Evolutionary conservation across 106 monocot species (phyloP).

Genomic region (Acorus calamus): DNA sequence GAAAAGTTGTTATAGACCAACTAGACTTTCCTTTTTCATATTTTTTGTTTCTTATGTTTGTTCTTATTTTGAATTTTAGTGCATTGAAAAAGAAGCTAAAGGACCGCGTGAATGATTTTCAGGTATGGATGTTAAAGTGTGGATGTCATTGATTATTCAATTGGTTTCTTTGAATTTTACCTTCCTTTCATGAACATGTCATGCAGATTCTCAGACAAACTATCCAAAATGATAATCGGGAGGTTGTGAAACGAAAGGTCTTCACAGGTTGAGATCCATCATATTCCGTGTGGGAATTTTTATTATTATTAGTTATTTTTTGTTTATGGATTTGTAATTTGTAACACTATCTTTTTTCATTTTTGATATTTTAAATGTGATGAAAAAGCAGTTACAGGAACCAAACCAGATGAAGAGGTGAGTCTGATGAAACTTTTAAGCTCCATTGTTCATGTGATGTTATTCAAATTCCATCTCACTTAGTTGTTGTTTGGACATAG

Average conservation of each 20-base stretch:
- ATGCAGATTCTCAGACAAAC: conserved; percentile 46
- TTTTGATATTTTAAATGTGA: too few species aligned
- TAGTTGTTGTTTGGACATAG: conserved; percentile 8
- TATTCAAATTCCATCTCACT: not conserved
- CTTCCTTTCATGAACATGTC: not conserved
- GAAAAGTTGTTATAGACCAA: too few species aligned
- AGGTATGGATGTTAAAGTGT: conserved; percentile 14
- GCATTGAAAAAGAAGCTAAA: conserved; percentile 52
- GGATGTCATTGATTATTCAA: not conserved
- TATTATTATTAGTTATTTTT: too few species aligned
- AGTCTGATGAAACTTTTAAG: not conserved
- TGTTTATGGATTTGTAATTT: not conserved
- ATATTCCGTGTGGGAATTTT: not conserved
- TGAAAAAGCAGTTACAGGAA: conserved; percentile 37
- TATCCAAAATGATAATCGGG: conserved; percentile 55
- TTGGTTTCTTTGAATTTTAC: not conserved
- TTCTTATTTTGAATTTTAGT: conserved; percentile 14
- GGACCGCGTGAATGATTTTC: conserved; percentile 42
- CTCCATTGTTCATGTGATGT: not conserved
- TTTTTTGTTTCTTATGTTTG: not conserved
- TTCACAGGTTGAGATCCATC: conserved; percentile 32
- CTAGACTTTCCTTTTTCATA: too few species aligned
- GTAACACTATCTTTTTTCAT: not conserved
- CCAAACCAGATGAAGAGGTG: conserved; percentile 43
- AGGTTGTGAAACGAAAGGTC: conserved; percentile 42